phyloP scores from a whole-genome alignment of 345 rosid species.

The Heritiera littoralis region DNA sequence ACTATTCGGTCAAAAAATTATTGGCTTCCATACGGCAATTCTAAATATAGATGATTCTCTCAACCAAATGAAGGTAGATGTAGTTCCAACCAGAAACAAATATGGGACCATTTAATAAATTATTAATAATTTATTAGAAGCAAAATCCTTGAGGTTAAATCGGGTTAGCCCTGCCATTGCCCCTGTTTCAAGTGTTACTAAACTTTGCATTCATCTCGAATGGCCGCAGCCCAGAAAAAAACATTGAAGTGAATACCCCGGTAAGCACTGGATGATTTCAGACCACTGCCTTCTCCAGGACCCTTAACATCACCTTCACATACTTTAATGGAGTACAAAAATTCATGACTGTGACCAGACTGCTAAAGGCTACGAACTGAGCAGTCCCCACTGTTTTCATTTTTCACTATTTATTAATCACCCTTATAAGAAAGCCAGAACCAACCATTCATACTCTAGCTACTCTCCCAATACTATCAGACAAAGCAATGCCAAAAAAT shows the following conservation, averaged over 20 bases:
- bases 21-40: too few relatives aligned
- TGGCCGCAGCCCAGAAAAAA: neutral
- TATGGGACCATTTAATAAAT: too few relatives aligned
- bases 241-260: neutral
- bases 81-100: too few relatives aligned
- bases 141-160: neutral
- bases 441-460: neutral
- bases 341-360: neutral
- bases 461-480: neutral
- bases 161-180: neutral
- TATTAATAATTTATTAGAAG: too few relatives aligned
- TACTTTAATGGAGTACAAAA: neutral
- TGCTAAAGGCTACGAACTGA: neutral
- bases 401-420: neutral
- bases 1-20: too few relatives aligned
- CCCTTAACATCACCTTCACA: neutral
- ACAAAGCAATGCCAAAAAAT: neutral
- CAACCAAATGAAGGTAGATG: too few relatives aligned
- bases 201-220: neutral
- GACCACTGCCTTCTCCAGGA: neutral
- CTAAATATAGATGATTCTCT: too few relatives aligned
- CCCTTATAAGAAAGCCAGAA: neutral
- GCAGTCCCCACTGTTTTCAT: slow-evolving; percentile 7
- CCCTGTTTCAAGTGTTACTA: neutral
- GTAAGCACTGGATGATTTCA: neutral